Conservation (phyloP, 2,329 filamentous ascomycete species). For the Aspergillus spinulosporus region DNA sequence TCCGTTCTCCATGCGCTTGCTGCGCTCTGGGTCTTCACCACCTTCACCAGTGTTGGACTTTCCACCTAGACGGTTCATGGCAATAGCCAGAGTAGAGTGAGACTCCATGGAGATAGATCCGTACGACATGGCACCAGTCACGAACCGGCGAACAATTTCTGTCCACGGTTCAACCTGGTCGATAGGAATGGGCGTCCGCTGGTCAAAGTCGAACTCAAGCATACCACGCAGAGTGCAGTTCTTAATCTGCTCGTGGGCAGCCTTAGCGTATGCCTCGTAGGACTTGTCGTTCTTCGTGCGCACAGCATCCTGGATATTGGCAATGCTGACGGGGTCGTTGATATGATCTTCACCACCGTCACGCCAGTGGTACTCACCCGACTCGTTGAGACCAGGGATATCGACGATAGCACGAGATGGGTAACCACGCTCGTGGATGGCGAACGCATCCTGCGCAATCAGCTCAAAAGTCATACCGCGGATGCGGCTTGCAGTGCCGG, state of each 20-base stretch:
- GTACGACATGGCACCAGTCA: conserved; percentile 97
- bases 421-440: conserved; percentile 91
- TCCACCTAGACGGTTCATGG: conserved; percentile 94
- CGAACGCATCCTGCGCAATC: conserved; percentile 91
- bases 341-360: conserved; percentile 93
- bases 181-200: conserved; percentile 79
- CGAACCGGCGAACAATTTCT: conserved; percentile 93
- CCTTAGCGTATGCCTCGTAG: conserved; percentile 91
- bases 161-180: conserved; percentile 98
- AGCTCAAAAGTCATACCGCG: conserved; percentile 90
- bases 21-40: conserved; percentile 92
- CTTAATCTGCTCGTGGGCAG: conserved; percentile 95
- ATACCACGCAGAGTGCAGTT: conserved; percentile 91
- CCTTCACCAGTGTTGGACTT: conserved; percentile 98
- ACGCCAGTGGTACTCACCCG: conserved; percentile 97
- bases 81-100: conserved; percentile 90
- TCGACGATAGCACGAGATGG: conserved; percentile 75
- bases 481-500: conserved; percentile 89
- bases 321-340: conserved; percentile 92
- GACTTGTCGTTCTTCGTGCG: conserved; percentile 98
- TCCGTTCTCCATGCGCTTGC: conserved; percentile 80
- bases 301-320: conserved; percentile 95
- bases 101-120: conserved; percentile 98
- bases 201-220: conserved; percentile 94
- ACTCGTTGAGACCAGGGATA: conserved; percentile 80